Conservation (phyloP, 2,329 filamentous ascomycete genomes). For the Microthyrium microscopicum region DNA sequence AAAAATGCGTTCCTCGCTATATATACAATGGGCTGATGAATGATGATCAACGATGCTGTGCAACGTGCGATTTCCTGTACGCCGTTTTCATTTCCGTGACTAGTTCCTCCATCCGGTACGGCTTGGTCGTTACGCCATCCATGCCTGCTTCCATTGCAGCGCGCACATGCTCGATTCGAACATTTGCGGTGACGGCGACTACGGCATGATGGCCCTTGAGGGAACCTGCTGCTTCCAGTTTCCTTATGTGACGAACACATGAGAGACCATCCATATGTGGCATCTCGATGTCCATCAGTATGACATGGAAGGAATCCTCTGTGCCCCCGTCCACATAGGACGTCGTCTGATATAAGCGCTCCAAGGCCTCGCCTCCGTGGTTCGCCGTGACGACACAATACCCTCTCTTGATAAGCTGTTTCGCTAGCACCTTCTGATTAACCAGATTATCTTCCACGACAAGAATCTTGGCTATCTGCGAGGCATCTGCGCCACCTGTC, state of each 20-base stretch:
- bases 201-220: conserved; percentile 17
- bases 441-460: conserved; percentile 8
- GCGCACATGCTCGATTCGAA: conserved; percentile 18
- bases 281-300: conserved; percentile 23
- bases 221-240: conserved; percentile 14
- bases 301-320: conserved; percentile 12
- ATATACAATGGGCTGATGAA: too few relatives aligned
- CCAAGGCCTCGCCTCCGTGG: conserved; percentile 8
- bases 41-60: too few relatives aligned
- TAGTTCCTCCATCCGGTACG: conserved; percentile 7
- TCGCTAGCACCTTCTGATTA: conserved; percentile 8
- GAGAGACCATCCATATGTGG: conserved; percentile 22
- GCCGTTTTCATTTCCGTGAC: conserved; percentile 5
- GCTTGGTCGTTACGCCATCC: conserved; percentile 11
- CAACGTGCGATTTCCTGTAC: too few relatives aligned
- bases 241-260: conserved; percentile 17
- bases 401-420: conserved; percentile 4
- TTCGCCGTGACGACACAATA: conserved; percentile 6
- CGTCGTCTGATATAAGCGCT: background rate
- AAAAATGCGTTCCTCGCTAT: too few relatives aligned
- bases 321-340: background rate
- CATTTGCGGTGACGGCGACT: conserved; percentile 22
- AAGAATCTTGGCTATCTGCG: conserved; percentile 2
- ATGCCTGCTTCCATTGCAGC: conserved; percentile 17
- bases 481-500: background rate